Evolutionary conservation across 23 red algal genomes (phyloP).

Genomic region (Gracilaria caudata): DNA sequence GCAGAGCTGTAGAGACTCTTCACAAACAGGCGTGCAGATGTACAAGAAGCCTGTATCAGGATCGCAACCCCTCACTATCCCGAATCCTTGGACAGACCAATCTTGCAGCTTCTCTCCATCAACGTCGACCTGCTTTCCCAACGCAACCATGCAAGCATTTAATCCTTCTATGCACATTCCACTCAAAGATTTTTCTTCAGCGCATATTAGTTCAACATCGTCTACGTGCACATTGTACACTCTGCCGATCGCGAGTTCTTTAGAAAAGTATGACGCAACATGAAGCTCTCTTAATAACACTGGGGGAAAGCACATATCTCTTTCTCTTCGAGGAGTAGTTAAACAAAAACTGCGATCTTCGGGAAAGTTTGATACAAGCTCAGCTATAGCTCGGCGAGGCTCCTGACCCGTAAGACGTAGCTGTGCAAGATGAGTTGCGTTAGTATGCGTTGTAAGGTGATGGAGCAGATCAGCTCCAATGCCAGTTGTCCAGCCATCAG

Average conservation of each 20-base stretch:
- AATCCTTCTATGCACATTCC: background rate
- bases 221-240: background rate
- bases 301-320: conserved; percentile 18
- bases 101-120: background rate
- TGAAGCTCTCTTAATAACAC: conserved; percentile 23
- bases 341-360: conserved; percentile 1
- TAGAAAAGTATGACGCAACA: conserved; percentile 28
- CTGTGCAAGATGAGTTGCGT: background rate
- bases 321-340: conserved; percentile 10
- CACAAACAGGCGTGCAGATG: background rate
- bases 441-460: background rate
- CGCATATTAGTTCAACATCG: conserved; percentile 11
- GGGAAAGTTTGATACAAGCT: background rate
- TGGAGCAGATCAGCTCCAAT: conserved; percentile 25
- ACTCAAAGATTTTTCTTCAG: background rate
- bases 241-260: conserved; percentile 25
- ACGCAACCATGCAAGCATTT: conserved; percentile 10
- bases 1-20: background rate
- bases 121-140: background rate
- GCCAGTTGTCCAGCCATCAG: conserved; percentile 32
- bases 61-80: conserved; percentile 8
- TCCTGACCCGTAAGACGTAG: background rate
- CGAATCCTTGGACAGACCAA: conserved; percentile 5
- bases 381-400: background rate
- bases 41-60: conserved; percentile 13